phyloP scores from a whole-genome alignment of 345 rosid genomes.

The Gossypium raimondii region DNA sequence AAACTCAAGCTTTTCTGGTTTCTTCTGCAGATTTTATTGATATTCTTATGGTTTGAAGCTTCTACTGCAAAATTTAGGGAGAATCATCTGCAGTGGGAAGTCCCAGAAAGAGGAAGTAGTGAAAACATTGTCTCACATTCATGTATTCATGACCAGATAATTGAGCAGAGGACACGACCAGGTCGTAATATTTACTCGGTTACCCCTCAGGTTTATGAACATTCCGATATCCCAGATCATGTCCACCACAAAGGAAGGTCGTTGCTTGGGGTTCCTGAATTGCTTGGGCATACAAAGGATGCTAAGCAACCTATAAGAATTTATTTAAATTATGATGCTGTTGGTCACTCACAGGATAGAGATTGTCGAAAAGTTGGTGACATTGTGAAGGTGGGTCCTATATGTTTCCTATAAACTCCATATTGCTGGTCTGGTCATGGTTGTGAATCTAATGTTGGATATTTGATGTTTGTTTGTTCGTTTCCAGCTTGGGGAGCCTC shows the following conservation, averaged over 20 bases:
- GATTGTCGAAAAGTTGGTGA: conserved; percentile 84
- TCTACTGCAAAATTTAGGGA: conserved; percentile 35
- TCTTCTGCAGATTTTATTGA: conserved; percentile 55
- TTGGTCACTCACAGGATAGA: conserved; percentile 87
- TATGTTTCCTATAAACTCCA: conserved; percentile 11
- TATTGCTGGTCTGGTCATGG: not conserved
- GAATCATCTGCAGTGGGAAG: conserved; percentile 33
- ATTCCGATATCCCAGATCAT: conserved; percentile 33
- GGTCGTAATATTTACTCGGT: conserved; percentile 77
- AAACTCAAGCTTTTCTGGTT: not conserved
- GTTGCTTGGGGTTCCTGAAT: conserved; percentile 53
- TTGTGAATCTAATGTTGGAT: conserved; percentile 11
- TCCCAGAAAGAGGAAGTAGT: conserved; percentile 37
- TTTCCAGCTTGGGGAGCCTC: conserved; percentile 89
- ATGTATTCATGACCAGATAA: conserved; percentile 90
- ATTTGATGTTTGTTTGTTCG: not conserved
- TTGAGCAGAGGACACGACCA: conserved; percentile 80
- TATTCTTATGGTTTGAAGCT: conserved; percentile 46
- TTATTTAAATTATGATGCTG: conserved; percentile 94
- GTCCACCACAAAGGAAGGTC: conserved; percentile 63
- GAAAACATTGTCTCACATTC: conserved; percentile 64
- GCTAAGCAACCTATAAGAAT: conserved; percentile 88
- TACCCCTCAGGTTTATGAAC: conserved; percentile 83
- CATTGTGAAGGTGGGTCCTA: conserved; percentile 71
- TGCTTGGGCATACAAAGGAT: conserved; percentile 32